Evolutionary conservation across 2,329 filamentous ascomycete species (phyloP), one percentile per base, ranked within the genome.

Genomic region (Aureobasidium namibiae): DNA sequence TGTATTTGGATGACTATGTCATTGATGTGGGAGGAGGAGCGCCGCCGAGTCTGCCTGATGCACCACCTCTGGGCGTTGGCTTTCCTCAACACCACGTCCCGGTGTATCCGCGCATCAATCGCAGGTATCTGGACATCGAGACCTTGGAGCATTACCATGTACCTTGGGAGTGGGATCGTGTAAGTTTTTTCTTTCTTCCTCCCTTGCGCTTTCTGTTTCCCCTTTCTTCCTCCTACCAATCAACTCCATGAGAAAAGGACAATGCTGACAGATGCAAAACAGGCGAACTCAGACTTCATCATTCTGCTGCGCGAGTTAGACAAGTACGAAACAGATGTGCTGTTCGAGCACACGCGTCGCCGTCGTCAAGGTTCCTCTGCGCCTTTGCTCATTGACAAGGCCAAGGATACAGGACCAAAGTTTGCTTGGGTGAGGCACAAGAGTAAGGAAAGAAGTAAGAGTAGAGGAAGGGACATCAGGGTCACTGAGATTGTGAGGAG

Each of bases 231-330:
- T 18, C 16, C 1, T 6, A 38, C 11, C 41, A 10, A n/a, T 8
- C 9, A 4, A 42, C 11, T 31, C 5, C 10, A 31, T 31, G 29
- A 5, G 29, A 31, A 23, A 21, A 13, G 16, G 7, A 16, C 9
- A 16, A 31, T 42, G 26, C 53, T 46, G 6, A 39, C 31, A 8
- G 11, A 4, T 4, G 14, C 16, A 16, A 33, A 24, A 54, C 64
- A 76, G 75, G 50, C 60, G 65, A 74, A 80, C 64, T 68, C 71
- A 10, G 72, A 77, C 58, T 80, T 75, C 68, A 74, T 79, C 67
- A 76, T 80, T 65, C 76, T 80, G 60, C 70, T 78, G 11, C 74
- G 75, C 54, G 77, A 80, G 61, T 76, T 80, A 73, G 73, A 74
- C 63, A 72, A 73, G 49, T 69, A 70, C 59, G 76, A 79, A 56